Conservation (phyloP, 176 grass and related monocot genomes). For the Aegilops tauschii region DNA sequence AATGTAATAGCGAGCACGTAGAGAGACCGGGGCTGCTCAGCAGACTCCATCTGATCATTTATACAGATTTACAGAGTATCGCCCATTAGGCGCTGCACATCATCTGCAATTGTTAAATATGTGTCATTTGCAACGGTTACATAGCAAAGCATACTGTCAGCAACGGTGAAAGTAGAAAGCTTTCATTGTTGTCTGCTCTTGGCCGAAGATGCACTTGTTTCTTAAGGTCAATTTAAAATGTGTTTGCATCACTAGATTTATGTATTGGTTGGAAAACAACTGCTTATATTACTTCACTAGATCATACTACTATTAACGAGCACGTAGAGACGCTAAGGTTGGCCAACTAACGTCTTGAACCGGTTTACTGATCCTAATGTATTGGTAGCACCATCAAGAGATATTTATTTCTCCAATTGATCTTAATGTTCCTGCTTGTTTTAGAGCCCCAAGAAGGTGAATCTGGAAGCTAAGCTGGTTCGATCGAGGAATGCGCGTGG, state of each 20-base stretch:
- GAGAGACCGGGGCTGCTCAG: neutral
- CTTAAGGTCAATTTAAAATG: neutral
- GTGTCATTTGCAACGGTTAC: too few relatives aligned
- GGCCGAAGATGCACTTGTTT: neutral
- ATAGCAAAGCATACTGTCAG: too few relatives aligned
- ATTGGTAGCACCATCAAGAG: neutral
- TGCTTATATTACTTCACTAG: neutral
- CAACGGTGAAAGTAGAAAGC: neutral
- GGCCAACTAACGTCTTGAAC: neutral
- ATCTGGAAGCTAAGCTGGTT: slow-evolving; percentile 76
- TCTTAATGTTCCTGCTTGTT: slow-evolving; percentile 2
- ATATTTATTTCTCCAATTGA: neutral
- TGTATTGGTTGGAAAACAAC: neutral
- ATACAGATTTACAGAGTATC: too few relatives aligned
- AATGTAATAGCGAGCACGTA: neutral
- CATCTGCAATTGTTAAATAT: too few relatives aligned
- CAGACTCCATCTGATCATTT: too few relatives aligned
- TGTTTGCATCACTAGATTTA: too few relatives aligned
- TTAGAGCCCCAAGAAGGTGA: slow-evolving; percentile 97
- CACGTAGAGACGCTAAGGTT: neutral
- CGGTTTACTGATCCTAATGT: neutral
- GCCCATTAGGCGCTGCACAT: too few relatives aligned
- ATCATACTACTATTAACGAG: neutral
- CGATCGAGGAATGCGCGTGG: slow-evolving; percentile 80
- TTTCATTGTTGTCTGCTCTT: neutral